phyloP scores from a whole-genome alignment of 805 yeast species.

The Tetrapisispora namnaoensis region DNA sequence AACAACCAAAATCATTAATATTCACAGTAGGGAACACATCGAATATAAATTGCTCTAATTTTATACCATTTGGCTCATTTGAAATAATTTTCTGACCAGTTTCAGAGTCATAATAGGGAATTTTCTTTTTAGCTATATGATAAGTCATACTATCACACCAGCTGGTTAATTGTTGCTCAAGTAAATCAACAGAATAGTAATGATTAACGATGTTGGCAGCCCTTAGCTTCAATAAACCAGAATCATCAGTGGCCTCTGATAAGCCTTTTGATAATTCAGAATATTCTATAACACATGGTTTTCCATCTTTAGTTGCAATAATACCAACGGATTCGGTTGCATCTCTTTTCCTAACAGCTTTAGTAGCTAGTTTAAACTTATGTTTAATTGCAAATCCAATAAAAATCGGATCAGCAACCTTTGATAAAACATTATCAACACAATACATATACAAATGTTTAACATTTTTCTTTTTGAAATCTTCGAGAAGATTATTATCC shows the following conservation, averaged over 20 bases:
- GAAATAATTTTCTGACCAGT: conserved; percentile 50
- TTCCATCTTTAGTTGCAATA: conserved; percentile 57
- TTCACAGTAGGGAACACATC: conserved; percentile 83
- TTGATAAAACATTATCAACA: conserved; percentile 87
- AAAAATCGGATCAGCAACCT: conserved; percentile 81
- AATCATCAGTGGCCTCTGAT: conserved; percentile 52
- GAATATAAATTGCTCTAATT: conserved; percentile 92
- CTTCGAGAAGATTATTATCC: conserved; percentile 54
- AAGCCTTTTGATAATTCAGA: conserved; percentile 76
- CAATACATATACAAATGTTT: conserved; percentile 94
- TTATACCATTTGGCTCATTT: conserved; percentile 76
- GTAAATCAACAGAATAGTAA: conserved; percentile 76
- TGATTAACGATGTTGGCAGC: conserved; percentile 98
- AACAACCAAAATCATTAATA: conserved; percentile 68
- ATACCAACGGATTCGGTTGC: conserved; percentile 87
- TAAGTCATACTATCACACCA: conserved; percentile 80
- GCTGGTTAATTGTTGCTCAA: conserved; percentile 45
- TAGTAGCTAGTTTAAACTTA: conserved; percentile 70
- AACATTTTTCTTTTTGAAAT: conserved; percentile 56
- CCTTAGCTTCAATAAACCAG: conserved; percentile 60
- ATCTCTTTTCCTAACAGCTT: conserved; percentile 87
- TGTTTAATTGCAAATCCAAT: conserved; percentile 74
- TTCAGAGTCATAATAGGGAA: conserved; percentile 44
- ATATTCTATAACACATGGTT: conserved; percentile 90
- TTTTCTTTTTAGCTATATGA: conserved; percentile 90